A percentile compares a stretch with the other conserved stretches of the same genome.
Evolutionary conservation across 1,284 basidiomycete genomes (phyloP).

Genomic region (Wallemia ichthyophaga): DNA sequence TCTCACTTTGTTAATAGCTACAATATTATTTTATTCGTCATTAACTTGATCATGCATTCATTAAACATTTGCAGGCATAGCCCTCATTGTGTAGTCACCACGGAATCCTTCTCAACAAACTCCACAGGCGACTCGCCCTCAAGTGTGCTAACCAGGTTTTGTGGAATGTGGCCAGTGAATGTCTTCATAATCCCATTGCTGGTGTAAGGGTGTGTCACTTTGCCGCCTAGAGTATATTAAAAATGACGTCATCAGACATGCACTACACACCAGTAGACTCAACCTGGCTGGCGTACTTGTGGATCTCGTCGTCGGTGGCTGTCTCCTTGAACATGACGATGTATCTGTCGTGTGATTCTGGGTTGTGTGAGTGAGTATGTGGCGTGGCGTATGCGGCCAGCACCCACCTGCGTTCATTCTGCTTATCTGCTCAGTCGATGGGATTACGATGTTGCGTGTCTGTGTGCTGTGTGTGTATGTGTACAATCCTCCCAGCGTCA

Average conservation of each 20-base stretch:
- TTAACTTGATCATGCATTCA: too few species aligned
- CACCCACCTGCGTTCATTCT: neutral
- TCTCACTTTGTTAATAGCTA: too few species aligned
- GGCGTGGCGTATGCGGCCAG: too few species aligned
- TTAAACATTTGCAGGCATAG: too few species aligned
- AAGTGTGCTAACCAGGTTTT: neutral
- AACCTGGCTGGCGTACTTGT: neutral
- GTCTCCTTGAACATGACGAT: neutral
- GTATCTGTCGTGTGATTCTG: neutral
- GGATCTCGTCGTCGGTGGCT: neutral
- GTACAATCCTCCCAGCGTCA: neutral
- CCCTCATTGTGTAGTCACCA: neutral
- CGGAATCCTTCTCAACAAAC: neutral
- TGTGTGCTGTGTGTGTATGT: neutral
- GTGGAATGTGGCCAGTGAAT: neutral
- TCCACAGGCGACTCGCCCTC: neutral
- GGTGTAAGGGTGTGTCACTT: neutral
- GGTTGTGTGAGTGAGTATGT: neutral
- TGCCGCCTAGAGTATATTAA: neutral
- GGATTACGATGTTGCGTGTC: neutral
- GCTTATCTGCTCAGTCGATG: neutral
- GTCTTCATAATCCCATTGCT: neutral
- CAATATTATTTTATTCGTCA: too few species aligned
- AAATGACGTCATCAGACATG: neutral
- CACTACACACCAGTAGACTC: neutral